Evolutionary conservation across 2,329 filamentous ascomycete species (phyloP), one percentile per base, ranked within the genome.

Genomic region (Alternaria novae-zelandiae): DNA sequence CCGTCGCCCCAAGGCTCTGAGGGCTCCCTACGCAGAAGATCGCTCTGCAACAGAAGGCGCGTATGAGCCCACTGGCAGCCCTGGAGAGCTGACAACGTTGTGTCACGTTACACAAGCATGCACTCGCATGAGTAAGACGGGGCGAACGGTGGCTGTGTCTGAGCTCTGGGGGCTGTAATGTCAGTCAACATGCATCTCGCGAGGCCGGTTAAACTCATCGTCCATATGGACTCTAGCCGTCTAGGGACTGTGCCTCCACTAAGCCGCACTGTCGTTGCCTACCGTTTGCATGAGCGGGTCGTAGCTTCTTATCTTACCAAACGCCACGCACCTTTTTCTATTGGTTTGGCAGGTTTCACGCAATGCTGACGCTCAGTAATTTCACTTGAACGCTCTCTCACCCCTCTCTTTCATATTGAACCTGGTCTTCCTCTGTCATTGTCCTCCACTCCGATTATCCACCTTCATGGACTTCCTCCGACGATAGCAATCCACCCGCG

Each of bases 381-480:
- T 54, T 11, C 7, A 25, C 44, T 28, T 20, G 28, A 55, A 20
- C 57, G 28, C 36, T 26, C 47, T 25, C 20, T 43, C 28, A 43
- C 21, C 41, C 28, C 44, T 25, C 53, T 45, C 23, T 36, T 57
- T 26, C 13, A 36, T 43, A 11, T 28, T 21, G 30, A 8, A 41
- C 28, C 28, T 43, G 28, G 30, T 15, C 41, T 57, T 41, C 12
- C 25, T 25, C 25, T 44, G n/a, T 54, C 21, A 8, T 17, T 49
- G 36, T 12, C 50, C 32, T 28, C 9, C 23, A 11, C 8, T 23
- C 44, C 15, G 10, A 28, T 32, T 17, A n/a, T 41, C 41, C 32
- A 41, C 12, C 44, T 17, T 47, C 30, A 61, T 68, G 57, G 60
- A 55, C 8, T 25, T 47, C 21, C 23, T 53, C 21, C 20, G 12